Evolutionary conservation across 129 eudicot genomes (phyloP).

Genomic region (Lactuca sativa): DNA sequence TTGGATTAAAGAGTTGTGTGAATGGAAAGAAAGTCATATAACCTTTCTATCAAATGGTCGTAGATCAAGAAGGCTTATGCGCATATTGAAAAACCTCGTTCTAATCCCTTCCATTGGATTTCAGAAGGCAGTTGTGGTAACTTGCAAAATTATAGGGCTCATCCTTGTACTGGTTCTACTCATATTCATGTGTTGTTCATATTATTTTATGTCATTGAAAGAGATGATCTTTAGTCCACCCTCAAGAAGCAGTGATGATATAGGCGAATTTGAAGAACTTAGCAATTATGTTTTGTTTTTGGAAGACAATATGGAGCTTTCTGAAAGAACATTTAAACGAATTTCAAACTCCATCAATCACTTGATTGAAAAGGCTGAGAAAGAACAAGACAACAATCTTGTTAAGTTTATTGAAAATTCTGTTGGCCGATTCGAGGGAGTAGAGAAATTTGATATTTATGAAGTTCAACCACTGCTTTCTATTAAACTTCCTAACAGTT

Average conservation of each 20-base stretch:
- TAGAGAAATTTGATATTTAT: slow-evolving; percentile 4
- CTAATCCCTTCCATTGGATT: not conserved
- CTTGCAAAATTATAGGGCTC: slow-evolving; percentile 10
- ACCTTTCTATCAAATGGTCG: not conserved
- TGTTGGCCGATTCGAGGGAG: slow-evolving; percentile 2
- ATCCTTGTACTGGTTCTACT: not conserved
- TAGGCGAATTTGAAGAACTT: not conserved
- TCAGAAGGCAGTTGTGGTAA: slow-evolving; percentile 20
- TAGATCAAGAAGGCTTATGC: slow-evolving; percentile 3
- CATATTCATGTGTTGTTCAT: slow-evolving; percentile 11
- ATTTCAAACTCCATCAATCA: slow-evolving; percentile 10
- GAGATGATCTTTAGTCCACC: not conserved
- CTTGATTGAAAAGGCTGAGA: slow-evolving; percentile 1
- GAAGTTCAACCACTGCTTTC: not conserved
- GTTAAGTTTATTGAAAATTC: not conserved
- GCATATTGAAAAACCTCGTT: not conserved
- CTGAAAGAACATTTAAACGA: not conserved
- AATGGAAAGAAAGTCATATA: slow-evolving; percentile 26
- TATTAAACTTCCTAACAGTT: slow-evolving; percentile 1
- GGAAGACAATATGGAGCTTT: slow-evolving; percentile 1
- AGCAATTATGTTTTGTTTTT: slow-evolving; percentile 13
- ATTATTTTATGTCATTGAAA: slow-evolving; percentile 20
- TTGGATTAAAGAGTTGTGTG: slow-evolving; percentile 26
- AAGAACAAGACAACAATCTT: slow-evolving; percentile 8
- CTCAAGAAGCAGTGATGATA: not conserved